Evolutionary conservation across 192 early-diverging fungal species (phyloP), one percentile per base, ranked within the genome.

Genomic region (Coemansia sp.): DNA sequence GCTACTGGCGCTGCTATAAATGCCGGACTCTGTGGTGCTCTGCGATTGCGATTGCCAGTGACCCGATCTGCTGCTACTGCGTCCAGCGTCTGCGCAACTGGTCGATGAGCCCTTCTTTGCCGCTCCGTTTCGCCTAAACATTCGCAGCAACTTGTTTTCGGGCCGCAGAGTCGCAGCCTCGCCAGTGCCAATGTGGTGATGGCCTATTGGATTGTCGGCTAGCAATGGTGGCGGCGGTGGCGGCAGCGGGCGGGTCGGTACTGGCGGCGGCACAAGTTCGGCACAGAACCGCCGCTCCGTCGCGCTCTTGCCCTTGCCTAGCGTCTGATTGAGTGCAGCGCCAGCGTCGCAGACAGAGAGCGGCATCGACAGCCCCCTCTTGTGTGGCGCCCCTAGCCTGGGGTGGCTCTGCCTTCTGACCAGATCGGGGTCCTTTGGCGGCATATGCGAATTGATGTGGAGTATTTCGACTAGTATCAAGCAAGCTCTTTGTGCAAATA

Each of bases 191-290:
- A 26, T 9, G 25, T 26, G 26, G 48, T 13, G 48, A 12, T 26
- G 48, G 3, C 26, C 6, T 14, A 50, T 50, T 13, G 13, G 13
- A 1, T 50, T 3, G 48, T 50, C 48, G 10, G 3, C 21, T 26
- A 21, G 43, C n/a, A 20, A 50, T 14, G 23, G 48, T 2, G 23
- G 47, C 3, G 23, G 48, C 3, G 48, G 45, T 21, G 45, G 48
- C 26, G 48, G 48, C 25, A 50, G 48, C 10, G 48, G 23, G 0
- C 48, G 48, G 4, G 48, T 26, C 20, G 48, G 48, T 9, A 50
- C 23, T 12, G 26, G 18, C 2, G 42, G 57, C 28, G 67, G 50
- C 61, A 69, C 16, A 20, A 69, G 42, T 11, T 69, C 67, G 9
- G 52, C 26, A 31, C 53, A 69, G 23, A 69, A 42, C 34, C 42